A percentile compares a stretch with the other conserved stretches of the same genome.
These are phyloP conservation scores for Ceratocystiopsis minuta DNA, from an alignment of 2,329 filamentous ascomycete species.

Conservation along the genomic window DNA sequence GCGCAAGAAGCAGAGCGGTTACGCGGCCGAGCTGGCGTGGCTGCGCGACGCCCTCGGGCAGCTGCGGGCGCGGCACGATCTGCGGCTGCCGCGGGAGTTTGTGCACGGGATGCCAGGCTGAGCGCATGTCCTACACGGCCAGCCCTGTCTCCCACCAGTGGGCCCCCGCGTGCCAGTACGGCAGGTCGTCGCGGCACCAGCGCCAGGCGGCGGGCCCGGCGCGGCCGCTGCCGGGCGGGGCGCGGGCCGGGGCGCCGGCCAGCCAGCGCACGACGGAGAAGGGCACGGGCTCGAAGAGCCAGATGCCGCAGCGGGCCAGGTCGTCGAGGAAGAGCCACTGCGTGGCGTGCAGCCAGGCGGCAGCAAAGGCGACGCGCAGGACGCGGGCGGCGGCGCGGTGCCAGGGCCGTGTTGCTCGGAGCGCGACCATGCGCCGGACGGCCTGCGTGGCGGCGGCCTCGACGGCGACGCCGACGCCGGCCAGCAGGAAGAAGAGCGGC, in stretches of 20 bases:
- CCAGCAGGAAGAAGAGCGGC: constrained; percentile 52
- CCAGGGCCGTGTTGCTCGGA: too few species aligned
- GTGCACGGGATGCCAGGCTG: background rate
- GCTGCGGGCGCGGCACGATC: constrained; percentile 28
- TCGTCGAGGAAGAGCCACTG: constrained; percentile 54
- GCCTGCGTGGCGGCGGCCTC: constrained; percentile 27
- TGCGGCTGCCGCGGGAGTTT: constrained; percentile 5
- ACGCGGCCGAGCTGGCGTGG: constrained; percentile 49
- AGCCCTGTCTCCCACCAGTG: constrained; percentile 41
- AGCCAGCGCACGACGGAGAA: constrained; percentile 46
- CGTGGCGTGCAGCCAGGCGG: constrained; percentile 52
- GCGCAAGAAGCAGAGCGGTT: constrained; percentile 51
- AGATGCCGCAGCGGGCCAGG: constrained; percentile 54
- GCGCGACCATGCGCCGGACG: constrained; percentile 12
- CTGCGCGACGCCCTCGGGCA: constrained; percentile 41
- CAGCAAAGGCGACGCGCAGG: constrained; percentile 44
- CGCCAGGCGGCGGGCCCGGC: constrained; percentile 37
- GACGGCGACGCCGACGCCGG: constrained; percentile 44
- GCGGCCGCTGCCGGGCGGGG: constrained; percentile 31
- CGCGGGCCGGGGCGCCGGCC: constrained; percentile 27
- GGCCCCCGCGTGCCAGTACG: constrained; percentile 37
- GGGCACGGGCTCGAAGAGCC: constrained; percentile 69
- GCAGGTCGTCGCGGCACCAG: constrained; percentile 37
- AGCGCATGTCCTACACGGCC: constrained; percentile 12
- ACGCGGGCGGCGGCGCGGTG: too few species aligned